Evolutionary conservation across 129 eudicot genomes (phyloP).

Genomic region (Lactuca saligna): DNA sequence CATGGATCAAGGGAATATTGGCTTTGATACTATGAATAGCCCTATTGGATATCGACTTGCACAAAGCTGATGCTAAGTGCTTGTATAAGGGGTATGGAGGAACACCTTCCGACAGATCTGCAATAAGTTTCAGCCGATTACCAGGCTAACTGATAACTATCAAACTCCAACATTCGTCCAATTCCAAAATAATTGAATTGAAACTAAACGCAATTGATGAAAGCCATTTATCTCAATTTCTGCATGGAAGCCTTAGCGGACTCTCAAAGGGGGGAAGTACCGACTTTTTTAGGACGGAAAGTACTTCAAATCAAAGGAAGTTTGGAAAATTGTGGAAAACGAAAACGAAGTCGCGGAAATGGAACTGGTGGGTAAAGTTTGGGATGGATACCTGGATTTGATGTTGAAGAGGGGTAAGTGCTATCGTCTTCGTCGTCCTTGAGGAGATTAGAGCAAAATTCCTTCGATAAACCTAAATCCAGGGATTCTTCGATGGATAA

Average conservation of each 20-base stretch:
- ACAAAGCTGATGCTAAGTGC: conserved; percentile 65
- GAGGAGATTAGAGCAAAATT: conserved; percentile 57
- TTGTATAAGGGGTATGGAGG: conserved; percentile 83
- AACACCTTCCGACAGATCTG: conserved; percentile 64
- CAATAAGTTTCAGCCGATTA: background rate
- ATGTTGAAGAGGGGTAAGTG: conserved; percentile 9
- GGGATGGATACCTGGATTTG: conserved; percentile 26
- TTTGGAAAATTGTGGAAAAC: background rate
- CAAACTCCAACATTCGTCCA: background rate
- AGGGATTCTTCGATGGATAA: conserved; percentile 43
- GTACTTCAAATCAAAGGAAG: background rate
- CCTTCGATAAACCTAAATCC: conserved; percentile 44
- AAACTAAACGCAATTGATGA: background rate
- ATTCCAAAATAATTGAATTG: background rate
- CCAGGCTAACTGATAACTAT: background rate
- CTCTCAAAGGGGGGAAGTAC: background rate
- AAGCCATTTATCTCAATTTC: conserved; percentile 4
- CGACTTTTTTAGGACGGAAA: background rate
- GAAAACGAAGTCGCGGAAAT: background rate
- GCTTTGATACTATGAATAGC: conserved; percentile 22
- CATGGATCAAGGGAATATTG: conserved; percentile 27
- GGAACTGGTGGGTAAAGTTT: background rate
- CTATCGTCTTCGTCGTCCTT: conserved; percentile 35
- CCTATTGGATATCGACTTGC: conserved; percentile 50
- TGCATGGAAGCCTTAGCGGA: background rate